Evolutionary conservation across 2,329 filamentous ascomycete genomes (phyloP), one percentile per base, ranked within the genome.

Genomic region (Clarireedia paspali): DNA sequence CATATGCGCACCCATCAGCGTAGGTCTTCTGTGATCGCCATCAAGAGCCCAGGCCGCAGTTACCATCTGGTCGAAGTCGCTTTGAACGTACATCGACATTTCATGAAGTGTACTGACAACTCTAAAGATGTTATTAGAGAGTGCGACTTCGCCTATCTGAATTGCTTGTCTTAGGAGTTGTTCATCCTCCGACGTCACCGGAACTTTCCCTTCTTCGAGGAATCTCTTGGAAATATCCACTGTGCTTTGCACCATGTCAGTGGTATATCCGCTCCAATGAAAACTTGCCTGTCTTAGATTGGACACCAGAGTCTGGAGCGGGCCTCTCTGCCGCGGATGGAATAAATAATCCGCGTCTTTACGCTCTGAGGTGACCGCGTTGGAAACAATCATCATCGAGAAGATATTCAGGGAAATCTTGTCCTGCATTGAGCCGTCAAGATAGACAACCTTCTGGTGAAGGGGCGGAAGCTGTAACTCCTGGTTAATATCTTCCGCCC

Each of bases 311-410:
- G 82, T 76, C 26, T 84, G 73, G 12, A 95, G 74, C 40, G 79
- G 77, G 59, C 83, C 85, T 30, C 80, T 74, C 63, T 91, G 91
- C 12, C 79, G 83, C 0, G 82, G 80, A 64, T 96, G 88, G 64
- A 96, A 96, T 60, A 97, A 86, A 67, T 96, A 96, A 68, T 96
- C 91, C 55, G 81, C 76, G 64, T 92, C 92, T 0, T 80, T 83
- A 10, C 91, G 78, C 66, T 96, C 89, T 5, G 91, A 96, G 24
- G 91, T 91, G 0, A 97, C 84, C 0, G 90, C 84, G 67, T 97
- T 97, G 62, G 89, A 85, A 2, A 88, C 85, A 47, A 96, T 82
- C 67, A 89, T 84, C 71, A 94, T 87, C 0, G 89, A 81, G 66
- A 96, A 96, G 1, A 95, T 72, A 62, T 96, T 96, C 26, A 91